Percentiles rank a stretch among this genome's conserved stretches.
Evolutionary conservation across 306 rosid genomes (phyloP).

Genomic region (Vicia villosa): DNA sequence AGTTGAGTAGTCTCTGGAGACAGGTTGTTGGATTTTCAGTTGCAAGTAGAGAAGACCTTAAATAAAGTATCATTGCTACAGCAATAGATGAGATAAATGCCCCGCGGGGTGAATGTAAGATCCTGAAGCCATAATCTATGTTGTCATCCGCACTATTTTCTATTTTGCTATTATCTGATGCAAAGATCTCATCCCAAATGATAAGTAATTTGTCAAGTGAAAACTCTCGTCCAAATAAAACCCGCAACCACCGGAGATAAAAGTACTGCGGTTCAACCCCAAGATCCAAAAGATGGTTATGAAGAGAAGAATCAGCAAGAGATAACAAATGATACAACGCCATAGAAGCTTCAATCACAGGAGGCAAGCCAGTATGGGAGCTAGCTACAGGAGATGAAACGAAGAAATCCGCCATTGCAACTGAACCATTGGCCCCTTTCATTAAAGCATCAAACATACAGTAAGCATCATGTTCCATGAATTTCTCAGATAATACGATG

Average conservation of each 20-base stretch:
- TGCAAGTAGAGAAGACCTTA: slow-evolving; percentile 92
- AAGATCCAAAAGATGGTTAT: slow-evolving; percentile 89
- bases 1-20: slow-evolving; percentile 88
- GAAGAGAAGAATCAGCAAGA: slow-evolving; percentile 78
- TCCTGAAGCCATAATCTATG: slow-evolving; percentile 52
- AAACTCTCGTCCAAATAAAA: slow-evolving; percentile 92
- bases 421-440: slow-evolving; percentile 72
- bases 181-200: slow-evolving; percentile 95
- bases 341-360: slow-evolving; percentile 89
- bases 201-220: slow-evolving; percentile 73
- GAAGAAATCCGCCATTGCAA: slow-evolving; percentile 92
- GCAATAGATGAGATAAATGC: slow-evolving; percentile 84
- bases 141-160: slow-evolving; percentile 51
- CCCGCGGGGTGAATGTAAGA: slow-evolving; percentile 80
- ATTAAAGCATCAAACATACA: slow-evolving; percentile 90
- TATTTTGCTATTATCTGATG: slow-evolving; percentile 60
- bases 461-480: slow-evolving; percentile 92
- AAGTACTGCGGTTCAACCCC: slow-evolving; percentile 98
- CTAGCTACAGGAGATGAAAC: slow-evolving; percentile 62
- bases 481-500: slow-evolving; percentile 85
- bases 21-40: slow-evolving; percentile 90
- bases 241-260: slow-evolving; percentile 95
- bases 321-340: slow-evolving; percentile 80
- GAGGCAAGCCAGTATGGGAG: slow-evolving; percentile 72
- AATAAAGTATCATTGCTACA: slow-evolving; percentile 83